Evolutionary conservation across 768 basidiomycete species (phyloP), one percentile per base, ranked within the genome.

Genomic region (Leccinum disarticulatum): DNA sequence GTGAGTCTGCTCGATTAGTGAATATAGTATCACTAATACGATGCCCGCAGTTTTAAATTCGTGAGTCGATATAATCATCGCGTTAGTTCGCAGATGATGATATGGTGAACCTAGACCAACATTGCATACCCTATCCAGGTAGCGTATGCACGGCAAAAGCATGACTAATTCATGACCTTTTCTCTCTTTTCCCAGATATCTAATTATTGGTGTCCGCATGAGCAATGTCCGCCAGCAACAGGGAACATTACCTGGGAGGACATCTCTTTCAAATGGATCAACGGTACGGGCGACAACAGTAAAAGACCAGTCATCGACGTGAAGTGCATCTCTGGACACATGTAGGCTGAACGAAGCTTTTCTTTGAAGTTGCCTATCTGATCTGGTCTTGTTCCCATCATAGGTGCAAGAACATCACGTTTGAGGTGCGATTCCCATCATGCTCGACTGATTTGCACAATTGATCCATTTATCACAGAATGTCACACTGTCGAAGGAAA

Each of bases 61-160:
- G 66, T 67, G n/a, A 56, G 59, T 35, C 17, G 30, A 11, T 1
- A 27, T 2, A 14, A n/a, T 15, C 14, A 43, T 43, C 10, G 10
- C 19, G 9, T 46, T 19, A 6, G 43, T 15, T 3, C 25, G 47
- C 19, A 19, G 30, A 30, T 49, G 17, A 25, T 63, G 46, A 66
- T 9, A 3, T 15, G 25, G 27, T 4, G 17, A 47, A 46, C 22
- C 13, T 4, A 64, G 66, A 41, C 50, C 9, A 25, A 55, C 7
- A 50, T 61, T 36, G 35, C 33, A 3, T 1, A 57, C 10, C 62
- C 62, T 17, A 62, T 65, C 48, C 2, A 22, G 63, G 66, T 68
- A 62, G 51, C 14, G 11, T 51, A 13, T 25, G 5, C 35, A 35
- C 30, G 27, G 8, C 3, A n/a, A 31, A 13, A 4, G 22, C n/a